Conservation (phyloP, 1,139 yeast genomes). For the Kluyveromyces marxianus region DNA sequence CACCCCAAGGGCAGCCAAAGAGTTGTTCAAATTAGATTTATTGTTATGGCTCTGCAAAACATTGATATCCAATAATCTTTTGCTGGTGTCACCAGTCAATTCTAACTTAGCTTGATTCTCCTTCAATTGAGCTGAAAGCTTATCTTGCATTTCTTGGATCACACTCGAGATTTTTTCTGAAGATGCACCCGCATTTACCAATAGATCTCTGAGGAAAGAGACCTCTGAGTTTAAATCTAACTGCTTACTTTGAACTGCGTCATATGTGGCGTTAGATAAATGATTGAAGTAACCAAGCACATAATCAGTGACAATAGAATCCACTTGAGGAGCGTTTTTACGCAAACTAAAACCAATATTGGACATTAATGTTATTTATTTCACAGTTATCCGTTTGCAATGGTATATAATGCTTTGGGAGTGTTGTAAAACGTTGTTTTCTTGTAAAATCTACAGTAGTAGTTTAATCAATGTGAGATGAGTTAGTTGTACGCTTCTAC, state of each 20-base stretch:
- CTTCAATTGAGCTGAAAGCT: conserved; percentile 48
- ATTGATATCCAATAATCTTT: conserved; percentile 67
- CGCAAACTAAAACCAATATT: conserved; percentile 54
- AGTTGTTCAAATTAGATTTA: conserved; percentile 62
- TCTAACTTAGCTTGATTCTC: conserved; percentile 68
- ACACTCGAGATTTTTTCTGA: conserved; percentile 47
- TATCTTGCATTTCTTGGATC: conserved; percentile 38
- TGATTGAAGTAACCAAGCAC: conserved; percentile 86
- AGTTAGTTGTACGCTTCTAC: too few species aligned
- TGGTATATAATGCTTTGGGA: background rate
- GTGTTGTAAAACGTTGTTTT: background rate
- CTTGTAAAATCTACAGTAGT: too few species aligned
- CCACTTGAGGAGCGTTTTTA: conserved; percentile 80
- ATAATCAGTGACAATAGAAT: conserved; percentile 84
- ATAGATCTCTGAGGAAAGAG: conserved; percentile 51
- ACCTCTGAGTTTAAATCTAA: conserved; percentile 62
- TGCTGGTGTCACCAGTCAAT: conserved; percentile 70
- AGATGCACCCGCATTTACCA: conserved; percentile 75
- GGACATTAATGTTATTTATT: conserved; percentile 18
- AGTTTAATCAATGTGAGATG: too few species aligned
- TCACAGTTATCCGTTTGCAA: background rate
- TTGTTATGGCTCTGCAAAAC: conserved; percentile 51
- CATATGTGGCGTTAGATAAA: conserved; percentile 65
- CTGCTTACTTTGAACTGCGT: conserved; percentile 72
- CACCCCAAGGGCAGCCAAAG: conserved; percentile 66